These are phyloP conservation scores for Cyanodermella asteris DNA, from an alignment of 2,329 filamentous ascomycete species.

Conservation along the genomic window DNA sequence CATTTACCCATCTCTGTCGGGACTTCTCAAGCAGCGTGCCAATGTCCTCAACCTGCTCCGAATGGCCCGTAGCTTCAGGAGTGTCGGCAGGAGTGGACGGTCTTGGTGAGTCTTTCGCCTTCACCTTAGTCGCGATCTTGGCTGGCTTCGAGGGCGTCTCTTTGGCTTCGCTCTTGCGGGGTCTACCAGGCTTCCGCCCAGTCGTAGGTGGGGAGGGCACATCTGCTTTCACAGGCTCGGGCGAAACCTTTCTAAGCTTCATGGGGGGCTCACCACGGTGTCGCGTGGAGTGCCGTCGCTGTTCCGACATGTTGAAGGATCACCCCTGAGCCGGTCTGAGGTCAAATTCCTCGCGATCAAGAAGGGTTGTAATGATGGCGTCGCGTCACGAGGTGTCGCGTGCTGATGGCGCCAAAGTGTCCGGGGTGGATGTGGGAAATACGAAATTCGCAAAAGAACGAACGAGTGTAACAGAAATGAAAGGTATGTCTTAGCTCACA, in stretches of 20 bases:
- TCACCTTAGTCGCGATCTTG: conserved; percentile 16
- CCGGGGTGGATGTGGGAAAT: no score
- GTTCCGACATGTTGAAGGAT: conserved; percentile 7
- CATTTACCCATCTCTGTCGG: conserved; percentile 32
- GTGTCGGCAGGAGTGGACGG: conserved; percentile 30
- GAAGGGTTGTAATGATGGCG: no score
- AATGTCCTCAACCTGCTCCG: conserved; percentile 5
- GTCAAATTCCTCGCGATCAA: no score
- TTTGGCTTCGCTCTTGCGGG: not conserved
- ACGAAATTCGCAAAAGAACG: no score
- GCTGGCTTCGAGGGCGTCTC: conserved; percentile 3
- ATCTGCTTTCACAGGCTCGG: conserved; percentile 2
- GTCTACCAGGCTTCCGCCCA: conserved; percentile 1
- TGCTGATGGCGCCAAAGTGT: no score
- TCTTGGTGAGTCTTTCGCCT: conserved; percentile 31
- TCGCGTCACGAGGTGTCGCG: no score
- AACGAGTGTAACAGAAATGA: no score
- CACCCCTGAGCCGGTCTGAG: no score
- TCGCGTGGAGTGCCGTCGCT: conserved; percentile 7
- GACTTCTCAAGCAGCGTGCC: conserved; percentile 27
- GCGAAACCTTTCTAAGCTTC: conserved; percentile 6
- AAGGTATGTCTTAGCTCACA: no score
- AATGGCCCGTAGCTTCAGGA: conserved; percentile 25
- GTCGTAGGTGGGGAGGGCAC: conserved; percentile 4
- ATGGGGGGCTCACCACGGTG: conserved; percentile 8